Base-by-base conservation (phyloP, 2,329 filamentous ascomycete genomes). In the Colletotrichum spaethianum region DNA sequence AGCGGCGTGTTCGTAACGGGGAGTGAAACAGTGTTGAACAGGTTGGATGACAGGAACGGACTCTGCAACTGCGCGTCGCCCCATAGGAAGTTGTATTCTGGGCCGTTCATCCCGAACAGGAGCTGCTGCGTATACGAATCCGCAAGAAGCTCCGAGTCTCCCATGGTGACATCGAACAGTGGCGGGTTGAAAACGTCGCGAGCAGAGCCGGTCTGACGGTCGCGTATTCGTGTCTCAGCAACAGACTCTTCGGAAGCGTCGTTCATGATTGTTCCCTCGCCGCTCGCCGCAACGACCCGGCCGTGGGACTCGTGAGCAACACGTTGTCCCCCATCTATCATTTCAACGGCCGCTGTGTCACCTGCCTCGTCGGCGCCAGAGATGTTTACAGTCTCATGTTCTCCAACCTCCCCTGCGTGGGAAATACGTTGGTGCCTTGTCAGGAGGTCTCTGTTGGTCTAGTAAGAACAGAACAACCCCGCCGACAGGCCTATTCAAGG, bases 1-100 rank as follows among this genome's bases (percentile, higher is more conserved):
- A 9, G 23, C 11, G 23, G 5, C 38, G 38, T 42, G 5, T 28
- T 40, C 7, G 26, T 40, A 18, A 26, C 20, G 20, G 8, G 20
- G 33, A 36, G 38, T 36, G 31, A 20, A 23, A 28, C 28, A 12
- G n/a, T 7, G 40, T 57, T 36, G 38, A 36, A 11, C 1, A 36
- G 8, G 36, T 20, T 20, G 40, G 2, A 23, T 7, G 42, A 36
- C 9, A 63, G 8, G n/a, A 64, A 59, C 4, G 23, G 42, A 8
- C 26, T 20, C 40, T 48, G 18, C 2, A 48, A 23, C 23, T 59
- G 40, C 7, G 52, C 8, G 16, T 69, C 26, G n/a, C 64, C 16
- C 67, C 60, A 64, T 9, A 57, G 18, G 18, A 64, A 53, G 33
- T 63, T 52, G 33, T 63, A 38, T 3, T 48, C 67, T 7, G 40